These are phyloP conservation scores for Stephania yunnanensis DNA, from an alignment of 164 flowering plant species.

Conservation along the genomic window DNA sequence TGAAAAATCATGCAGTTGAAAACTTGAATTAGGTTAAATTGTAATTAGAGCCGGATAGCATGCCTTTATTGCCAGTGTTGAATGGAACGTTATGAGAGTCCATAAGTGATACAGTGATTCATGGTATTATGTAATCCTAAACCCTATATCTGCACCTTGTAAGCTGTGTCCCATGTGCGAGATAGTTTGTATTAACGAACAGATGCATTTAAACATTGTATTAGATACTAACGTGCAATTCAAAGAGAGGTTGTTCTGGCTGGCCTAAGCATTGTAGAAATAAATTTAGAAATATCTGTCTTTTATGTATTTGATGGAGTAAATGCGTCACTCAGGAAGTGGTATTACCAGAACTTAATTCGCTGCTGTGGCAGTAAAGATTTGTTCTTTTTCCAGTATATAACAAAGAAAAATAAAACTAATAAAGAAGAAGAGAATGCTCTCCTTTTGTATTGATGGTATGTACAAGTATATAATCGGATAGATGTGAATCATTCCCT, in stretches of 20 bases:
- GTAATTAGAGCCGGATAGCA: neutral
- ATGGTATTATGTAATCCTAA: neutral
- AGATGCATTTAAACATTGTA: neutral
- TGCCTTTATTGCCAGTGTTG: neutral
- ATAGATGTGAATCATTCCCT: too few species aligned
- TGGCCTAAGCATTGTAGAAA: neutral
- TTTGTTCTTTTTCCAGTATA: too few species aligned
- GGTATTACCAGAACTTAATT: too few species aligned
- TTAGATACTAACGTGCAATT: neutral
- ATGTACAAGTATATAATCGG: too few species aligned
- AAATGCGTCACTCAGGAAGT: too few species aligned
- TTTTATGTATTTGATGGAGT: neutral
- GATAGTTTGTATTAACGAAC: too few species aligned
- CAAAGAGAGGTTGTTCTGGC: neutral
- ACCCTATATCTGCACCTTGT: neutral
- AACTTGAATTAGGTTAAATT: neutral
- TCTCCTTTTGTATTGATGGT: too few species aligned
- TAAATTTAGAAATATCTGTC: neutral
- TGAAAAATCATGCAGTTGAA: neutral
- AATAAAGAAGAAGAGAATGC: too few species aligned
- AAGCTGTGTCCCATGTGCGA: neutral
- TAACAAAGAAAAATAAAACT: too few species aligned
- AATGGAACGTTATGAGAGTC: neutral
- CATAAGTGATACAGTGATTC: neutral
- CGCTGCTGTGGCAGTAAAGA: too few species aligned